These are phyloP conservation scores for Cryphonectria carpinicola DNA, from an alignment of 2,329 filamentous ascomycete genomes.

Conservation along the genomic window DNA sequence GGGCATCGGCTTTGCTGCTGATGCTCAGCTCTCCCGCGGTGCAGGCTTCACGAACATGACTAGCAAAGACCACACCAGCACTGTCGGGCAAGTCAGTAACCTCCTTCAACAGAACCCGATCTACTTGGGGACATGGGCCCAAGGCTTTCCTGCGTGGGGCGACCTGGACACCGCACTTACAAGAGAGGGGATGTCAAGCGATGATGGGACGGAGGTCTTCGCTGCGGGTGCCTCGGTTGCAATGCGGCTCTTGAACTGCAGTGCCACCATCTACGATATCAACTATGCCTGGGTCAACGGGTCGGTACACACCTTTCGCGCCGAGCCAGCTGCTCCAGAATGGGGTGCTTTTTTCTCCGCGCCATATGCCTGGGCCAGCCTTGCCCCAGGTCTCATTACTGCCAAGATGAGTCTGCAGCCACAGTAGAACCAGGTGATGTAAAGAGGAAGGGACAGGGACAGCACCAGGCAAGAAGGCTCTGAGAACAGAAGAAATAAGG, in stretches of 20 bases:
- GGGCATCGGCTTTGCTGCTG: constrained; percentile 13
- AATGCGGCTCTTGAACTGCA: constrained; percentile 10
- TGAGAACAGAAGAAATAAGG: not conserved
- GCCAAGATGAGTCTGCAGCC: not conserved
- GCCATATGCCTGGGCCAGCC: constrained; percentile 1
- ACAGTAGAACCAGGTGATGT: too few species aligned
- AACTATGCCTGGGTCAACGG: constrained; percentile 11
- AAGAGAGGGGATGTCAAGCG: not conserved
- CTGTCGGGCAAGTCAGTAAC: not conserved
- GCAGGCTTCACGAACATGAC: not conserved
- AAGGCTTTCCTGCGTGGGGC: not conserved
- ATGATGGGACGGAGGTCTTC: not conserved
- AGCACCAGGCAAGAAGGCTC: not conserved
- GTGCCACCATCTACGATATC: constrained; percentile 5
- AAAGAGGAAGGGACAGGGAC: not conserved
- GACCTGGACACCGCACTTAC: not conserved
- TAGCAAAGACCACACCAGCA: not conserved
- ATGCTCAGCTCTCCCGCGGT: not conserved
- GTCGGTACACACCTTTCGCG: not conserved
- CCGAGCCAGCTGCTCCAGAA: not conserved
- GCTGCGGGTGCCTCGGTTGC: not conserved
- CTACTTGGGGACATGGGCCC: constrained; percentile 7
- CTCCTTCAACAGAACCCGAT: constrained; percentile 7
- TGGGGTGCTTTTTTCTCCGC: constrained; percentile 15
- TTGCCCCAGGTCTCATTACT: not conserved